Conservation (phyloP, 78 protist species). For the Carpediemonas membranifera region DNA sequence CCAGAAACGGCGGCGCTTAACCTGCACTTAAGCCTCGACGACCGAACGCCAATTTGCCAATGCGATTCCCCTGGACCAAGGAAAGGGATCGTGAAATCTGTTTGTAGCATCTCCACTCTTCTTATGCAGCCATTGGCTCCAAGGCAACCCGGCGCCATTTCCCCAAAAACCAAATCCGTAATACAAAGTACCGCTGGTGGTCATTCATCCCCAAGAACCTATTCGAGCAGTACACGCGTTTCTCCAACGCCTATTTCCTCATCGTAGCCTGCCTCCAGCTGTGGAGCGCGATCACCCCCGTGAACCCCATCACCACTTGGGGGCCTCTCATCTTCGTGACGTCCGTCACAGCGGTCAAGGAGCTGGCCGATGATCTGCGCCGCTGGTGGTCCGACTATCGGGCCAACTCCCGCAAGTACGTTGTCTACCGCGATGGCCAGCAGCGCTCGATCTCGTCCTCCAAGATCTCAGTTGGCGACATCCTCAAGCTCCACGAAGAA, state of each 20-base stretch:
- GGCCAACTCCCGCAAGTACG: conserved; percentile 36
- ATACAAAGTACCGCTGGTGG: conserved; percentile 44
- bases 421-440: too few species aligned
- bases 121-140: too few species aligned
- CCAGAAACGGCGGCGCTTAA: too few species aligned
- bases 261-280: conserved; percentile 36
- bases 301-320: conserved; percentile 13
- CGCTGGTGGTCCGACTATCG: conserved; percentile 35
- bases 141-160: too few species aligned
- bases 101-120: too few species aligned
- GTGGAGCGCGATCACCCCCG: neutral
- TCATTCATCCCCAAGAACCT: conserved; percentile 51
- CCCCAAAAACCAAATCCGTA: too few species aligned
- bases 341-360: neutral
- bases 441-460: too few species aligned
- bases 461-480: too few species aligned
- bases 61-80: too few species aligned
- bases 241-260: conserved; percentile 58
- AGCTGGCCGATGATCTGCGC: conserved; percentile 20
- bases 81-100: too few species aligned
- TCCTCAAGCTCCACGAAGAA: neutral
- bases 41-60: too few species aligned
- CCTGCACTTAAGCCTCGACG: too few species aligned
- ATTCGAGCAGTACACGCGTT: conserved; percentile 49
- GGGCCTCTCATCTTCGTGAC: conserved; percentile 7